phyloP scores from a whole-genome alignment of 23 red algal species.

The Agarophyton chilense region DNA sequence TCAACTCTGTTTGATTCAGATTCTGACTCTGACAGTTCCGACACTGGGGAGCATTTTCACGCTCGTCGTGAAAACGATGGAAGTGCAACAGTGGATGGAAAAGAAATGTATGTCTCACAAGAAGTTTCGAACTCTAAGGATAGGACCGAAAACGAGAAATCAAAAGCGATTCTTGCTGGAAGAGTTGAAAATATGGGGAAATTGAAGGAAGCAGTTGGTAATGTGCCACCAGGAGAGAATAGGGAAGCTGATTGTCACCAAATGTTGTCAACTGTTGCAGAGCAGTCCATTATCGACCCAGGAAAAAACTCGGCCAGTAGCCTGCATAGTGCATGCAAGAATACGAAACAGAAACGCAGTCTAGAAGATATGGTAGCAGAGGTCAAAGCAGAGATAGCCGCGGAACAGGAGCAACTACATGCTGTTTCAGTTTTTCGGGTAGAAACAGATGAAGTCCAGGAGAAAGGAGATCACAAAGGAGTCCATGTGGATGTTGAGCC shows the following conservation, averaged over 20 bases:
- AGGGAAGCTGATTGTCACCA: not conserved
- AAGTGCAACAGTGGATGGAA: not conserved
- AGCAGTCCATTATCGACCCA: not conserved
- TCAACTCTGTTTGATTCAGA: conserved; percentile 23
- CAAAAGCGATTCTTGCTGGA: not conserved
- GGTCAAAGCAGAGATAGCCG: not conserved
- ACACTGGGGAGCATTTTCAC: not conserved
- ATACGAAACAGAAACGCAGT: not conserved
- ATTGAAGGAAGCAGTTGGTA: not conserved
- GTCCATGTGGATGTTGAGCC: not conserved
- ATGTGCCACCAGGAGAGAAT: not conserved
- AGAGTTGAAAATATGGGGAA: not conserved
- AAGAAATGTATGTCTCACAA: not conserved
- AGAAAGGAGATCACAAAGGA: not conserved
- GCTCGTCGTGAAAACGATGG: not conserved
- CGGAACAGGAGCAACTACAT: not conserved
- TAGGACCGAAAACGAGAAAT: not conserved
- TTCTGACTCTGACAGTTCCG: conserved; percentile 17
- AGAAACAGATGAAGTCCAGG: not conserved
- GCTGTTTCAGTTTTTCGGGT: not conserved
- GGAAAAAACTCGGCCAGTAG: not conserved
- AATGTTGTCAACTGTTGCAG: not conserved
- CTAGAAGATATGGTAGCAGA: not conserved
- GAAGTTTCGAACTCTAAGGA: too few relatives aligned
- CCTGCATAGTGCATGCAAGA: not conserved